Percentiles rank a stretch among this genome's conserved stretches.
Evolutionary conservation across 2,329 filamentous ascomycete species (phyloP).

Genomic region (Colletotrichum sansevieriae): DNA sequence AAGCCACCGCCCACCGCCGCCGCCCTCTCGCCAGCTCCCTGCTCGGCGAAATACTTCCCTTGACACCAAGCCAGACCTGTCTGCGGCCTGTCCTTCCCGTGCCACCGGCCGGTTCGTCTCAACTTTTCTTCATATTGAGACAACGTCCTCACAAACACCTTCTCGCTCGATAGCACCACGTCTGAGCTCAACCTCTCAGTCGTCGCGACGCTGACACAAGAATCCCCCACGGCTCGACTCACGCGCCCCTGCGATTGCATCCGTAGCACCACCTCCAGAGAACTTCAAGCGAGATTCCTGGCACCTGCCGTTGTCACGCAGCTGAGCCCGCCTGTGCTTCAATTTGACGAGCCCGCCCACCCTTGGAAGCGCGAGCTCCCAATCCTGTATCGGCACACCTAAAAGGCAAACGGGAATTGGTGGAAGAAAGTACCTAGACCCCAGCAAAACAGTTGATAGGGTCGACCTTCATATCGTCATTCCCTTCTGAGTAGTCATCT

Average conservation of each 20-base stretch:
- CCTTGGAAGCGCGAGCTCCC: conserved; percentile 23
- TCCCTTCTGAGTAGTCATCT: conserved; percentile 10
- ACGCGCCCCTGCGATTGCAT: conserved; percentile 14
- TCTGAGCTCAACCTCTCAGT: conserved; percentile 7
- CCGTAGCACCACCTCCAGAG: conserved; percentile 32
- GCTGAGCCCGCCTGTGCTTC: conserved; percentile 34
- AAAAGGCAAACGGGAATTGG: conserved; percentile 34
- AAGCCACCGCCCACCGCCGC: conserved; percentile 25
- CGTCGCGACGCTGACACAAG: conserved; percentile 10
- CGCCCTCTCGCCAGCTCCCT: conserved; percentile 27
- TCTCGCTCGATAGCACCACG: conserved; percentile 1
- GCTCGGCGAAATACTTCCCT: conserved; percentile 35
- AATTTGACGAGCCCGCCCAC: conserved; percentile 26
- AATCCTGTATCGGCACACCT: conserved; percentile 25
- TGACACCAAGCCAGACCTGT: conserved; percentile 25
- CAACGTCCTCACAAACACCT: conserved; percentile 33
- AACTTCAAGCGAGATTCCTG: conserved; percentile 37
- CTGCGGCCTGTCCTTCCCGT: conserved; percentile 37
- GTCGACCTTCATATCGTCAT: conserved; percentile 14
- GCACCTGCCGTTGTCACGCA: conserved; percentile 27
- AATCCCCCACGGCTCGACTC: conserved; percentile 29
- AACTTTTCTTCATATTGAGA: conserved; percentile 39
- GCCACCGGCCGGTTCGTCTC: conserved; percentile 40
- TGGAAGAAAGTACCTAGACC: conserved; percentile 36
- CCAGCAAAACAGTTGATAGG: conserved; percentile 27